Conservation (phyloP, 208 protist genomes). For the Trichomonas vaginalis region DNA sequence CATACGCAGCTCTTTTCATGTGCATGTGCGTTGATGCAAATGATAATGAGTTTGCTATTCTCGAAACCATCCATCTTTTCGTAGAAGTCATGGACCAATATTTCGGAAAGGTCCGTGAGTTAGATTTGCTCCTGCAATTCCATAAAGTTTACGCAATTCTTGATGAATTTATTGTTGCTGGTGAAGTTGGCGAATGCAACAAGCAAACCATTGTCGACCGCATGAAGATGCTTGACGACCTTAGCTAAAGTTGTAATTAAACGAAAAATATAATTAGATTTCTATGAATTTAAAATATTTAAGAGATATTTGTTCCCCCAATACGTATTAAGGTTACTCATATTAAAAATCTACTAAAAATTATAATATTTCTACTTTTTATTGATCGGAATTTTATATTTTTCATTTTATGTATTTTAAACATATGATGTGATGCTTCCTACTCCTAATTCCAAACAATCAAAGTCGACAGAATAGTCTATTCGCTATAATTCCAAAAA, state of each 20-base stretch:
- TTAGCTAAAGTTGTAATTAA: neutral
- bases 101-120: constrained; percentile 19
- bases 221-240: neutral
- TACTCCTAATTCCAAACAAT: too few species aligned
- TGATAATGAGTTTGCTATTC: constrained; percentile 19
- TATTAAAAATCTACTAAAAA: too few species aligned
- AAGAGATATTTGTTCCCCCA: too few species aligned
- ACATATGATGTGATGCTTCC: too few species aligned
- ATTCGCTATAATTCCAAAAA: too few species aligned
- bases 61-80: constrained; percentile 19
- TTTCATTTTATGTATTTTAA: too few species aligned
- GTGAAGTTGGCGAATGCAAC: constrained; percentile 14
- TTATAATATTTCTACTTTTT: too few species aligned
- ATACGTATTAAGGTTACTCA: too few species aligned
- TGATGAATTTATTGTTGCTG: constrained; percentile 19
- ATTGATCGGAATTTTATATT: too few species aligned
- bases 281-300: too few species aligned
- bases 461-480: too few species aligned
- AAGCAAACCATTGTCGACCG: neutral
- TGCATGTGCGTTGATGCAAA: constrained; percentile 14
- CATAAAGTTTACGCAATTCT: constrained; percentile 7
- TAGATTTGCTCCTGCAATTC: constrained; percentile 15
- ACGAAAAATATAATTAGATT: too few species aligned
- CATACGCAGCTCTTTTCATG: constrained; percentile 20
- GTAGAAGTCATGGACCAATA: constrained; percentile 16